Base-by-base conservation (phyloP, 2,329 filamentous ascomycete species). In the Aspergillus pseudoterreus region DNA sequence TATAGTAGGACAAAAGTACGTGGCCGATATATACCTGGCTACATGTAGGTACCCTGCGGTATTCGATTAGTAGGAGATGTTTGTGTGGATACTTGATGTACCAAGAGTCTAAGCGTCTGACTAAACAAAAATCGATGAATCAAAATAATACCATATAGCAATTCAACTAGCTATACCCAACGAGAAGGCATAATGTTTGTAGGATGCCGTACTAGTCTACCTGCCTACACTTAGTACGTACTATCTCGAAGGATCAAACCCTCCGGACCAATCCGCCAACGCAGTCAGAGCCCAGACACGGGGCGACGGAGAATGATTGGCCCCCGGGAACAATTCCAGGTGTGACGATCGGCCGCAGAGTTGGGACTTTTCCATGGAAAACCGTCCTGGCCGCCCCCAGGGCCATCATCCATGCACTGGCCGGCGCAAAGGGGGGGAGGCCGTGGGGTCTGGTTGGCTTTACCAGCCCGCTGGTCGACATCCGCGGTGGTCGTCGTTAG, bases 261-360 rank as follows among this genome's bases (percentile, higher is more conserved):
- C n/a, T 48, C 17, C 39, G 47, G 46, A 35, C 55, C 52, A 57
- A 56, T 59, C 53, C 46, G 24, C 43, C n/a, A n/a, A 12, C n/a
- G 10, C 15, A 6, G n/a, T 17, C 22, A 38, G 47, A 35, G 43
- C 38, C 43, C 43, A 54, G 49, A 56, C 52, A 36, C 54, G 53
- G 2, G 50, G 52, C 45, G 55, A 49, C 21, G 43, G 15, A 32
- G 36, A 2, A 33, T 51, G 30, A 65, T 66, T 43, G 64, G 59
- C 30, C 56, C 47, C 8, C 47, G 24, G 11, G 52, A 54, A 19
- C 45, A 51, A 56, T 51, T 58, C 52, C 55, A 60, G 30, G 59
- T 61, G 47, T 57, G 47, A 58, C 56, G 50, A 68, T 61, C 60
- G 53, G 54, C 64, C 49, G 41, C 48, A 52, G 52, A 56, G 52